A percentile compares a stretch with the other conserved stretches of the same genome.
Conservation (phyloP, 192 early-diverging fungal genomes). For the Chytriomyces hyalinus region DNA sequence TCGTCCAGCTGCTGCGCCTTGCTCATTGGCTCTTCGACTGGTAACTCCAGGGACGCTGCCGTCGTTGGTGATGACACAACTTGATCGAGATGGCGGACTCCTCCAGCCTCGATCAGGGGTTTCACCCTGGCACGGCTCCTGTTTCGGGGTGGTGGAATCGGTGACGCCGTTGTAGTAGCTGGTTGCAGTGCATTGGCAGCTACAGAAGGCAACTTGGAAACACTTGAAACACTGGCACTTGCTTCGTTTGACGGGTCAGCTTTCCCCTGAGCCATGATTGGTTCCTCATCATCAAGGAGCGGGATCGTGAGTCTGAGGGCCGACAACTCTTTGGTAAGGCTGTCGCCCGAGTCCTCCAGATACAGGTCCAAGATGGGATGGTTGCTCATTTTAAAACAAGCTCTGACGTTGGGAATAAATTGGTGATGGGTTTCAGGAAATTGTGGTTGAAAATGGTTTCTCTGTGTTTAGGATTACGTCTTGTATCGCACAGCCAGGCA, state of each 20-base stretch:
- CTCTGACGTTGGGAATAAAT: too few species aligned
- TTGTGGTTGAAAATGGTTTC: too few species aligned
- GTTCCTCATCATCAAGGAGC: background rate
- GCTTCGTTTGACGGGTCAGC: background rate
- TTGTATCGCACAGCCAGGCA: too few species aligned
- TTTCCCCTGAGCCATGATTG: background rate
- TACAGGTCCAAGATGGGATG: background rate
- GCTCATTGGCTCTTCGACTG: background rate
- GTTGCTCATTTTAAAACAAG: background rate
- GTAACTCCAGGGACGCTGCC: background rate
- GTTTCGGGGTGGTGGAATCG: background rate
- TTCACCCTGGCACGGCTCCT: background rate
- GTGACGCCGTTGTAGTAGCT: background rate
- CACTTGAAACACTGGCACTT: background rate
- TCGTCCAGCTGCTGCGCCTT: background rate
- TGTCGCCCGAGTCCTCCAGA: background rate
- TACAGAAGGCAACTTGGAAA: background rate
- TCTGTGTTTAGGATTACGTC: too few species aligned
- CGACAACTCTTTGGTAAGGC: background rate
- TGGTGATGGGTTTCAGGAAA: too few species aligned
- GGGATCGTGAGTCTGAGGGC: background rate
- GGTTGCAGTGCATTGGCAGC: background rate
- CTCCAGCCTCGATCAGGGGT: too few species aligned
- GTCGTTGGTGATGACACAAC: background rate
- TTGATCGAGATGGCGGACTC: too few species aligned